phyloP scores from a whole-genome alignment of 1,284 basidiomycete genomes.

The Singerocomus inundabilis region DNA sequence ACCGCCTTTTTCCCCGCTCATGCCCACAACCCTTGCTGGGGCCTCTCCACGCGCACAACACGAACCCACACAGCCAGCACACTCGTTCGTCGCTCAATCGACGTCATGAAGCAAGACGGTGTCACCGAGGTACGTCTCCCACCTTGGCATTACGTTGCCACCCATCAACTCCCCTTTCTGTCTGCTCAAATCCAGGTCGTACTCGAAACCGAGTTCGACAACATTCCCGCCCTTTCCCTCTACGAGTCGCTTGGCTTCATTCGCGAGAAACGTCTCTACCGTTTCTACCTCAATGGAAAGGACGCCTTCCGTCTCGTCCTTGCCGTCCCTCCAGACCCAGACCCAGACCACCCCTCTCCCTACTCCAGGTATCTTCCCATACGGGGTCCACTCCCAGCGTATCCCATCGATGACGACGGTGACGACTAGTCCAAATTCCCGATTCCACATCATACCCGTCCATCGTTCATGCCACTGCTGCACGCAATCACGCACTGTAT shows the following conservation, averaged over 20 bases:
- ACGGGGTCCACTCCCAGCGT: slow-evolving; percentile 27
- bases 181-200: slow-evolving; percentile 60
- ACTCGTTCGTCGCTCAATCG: slow-evolving; percentile 59
- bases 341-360: slow-evolving; percentile 23
- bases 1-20: no score
- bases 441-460: slow-evolving; percentile 16
- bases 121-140: slow-evolving; percentile 72
- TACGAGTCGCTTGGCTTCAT: slow-evolving; percentile 95
- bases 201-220: slow-evolving; percentile 97
- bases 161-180: not conserved
- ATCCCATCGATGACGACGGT: slow-evolving; percentile 44
- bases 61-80: slow-evolving; percentile 24
- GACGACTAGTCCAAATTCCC: slow-evolving; percentile 34
- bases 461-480: not conserved
- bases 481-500: slow-evolving; percentile 7
- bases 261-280: slow-evolving; percentile 89
- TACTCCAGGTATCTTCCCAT: slow-evolving; percentile 12
- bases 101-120: slow-evolving; percentile 75
- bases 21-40: slow-evolving; percentile 5
- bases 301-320: slow-evolving; percentile 80
- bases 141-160: not conserved
- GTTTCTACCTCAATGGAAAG: slow-evolving; percentile 96
- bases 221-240: slow-evolving; percentile 79
- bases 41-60: not conserved
- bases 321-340: slow-evolving; percentile 42